A percentile compares a stretch with the other conserved stretches of the same genome.
Conservation (phyloP, 1,284 basidiomycete genomes). For the Cryptococcus sp. region DNA sequence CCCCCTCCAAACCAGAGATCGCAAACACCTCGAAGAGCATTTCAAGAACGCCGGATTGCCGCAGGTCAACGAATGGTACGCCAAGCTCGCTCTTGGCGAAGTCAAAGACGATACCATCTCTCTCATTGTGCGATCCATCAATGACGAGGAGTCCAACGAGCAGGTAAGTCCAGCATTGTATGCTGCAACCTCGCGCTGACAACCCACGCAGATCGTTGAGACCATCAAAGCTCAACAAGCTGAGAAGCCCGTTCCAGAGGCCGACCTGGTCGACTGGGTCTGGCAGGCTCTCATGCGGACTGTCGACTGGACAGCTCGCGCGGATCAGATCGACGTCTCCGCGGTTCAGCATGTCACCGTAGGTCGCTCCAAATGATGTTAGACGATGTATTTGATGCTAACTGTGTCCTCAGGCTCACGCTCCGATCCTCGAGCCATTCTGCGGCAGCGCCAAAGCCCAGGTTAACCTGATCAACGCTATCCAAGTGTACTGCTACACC, state of each 20-base stretch:
- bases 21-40: slow-evolving; percentile 74
- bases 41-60: slow-evolving; percentile 77
- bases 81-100: slow-evolving; percentile 76
- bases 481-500: slow-evolving; percentile 92
- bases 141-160: slow-evolving; percentile 62
- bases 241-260: slow-evolving; percentile 65
- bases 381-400: slow-evolving; percentile 1
- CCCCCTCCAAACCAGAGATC: slow-evolving; percentile 74
- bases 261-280: slow-evolving; percentile 81
- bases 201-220: slow-evolving; percentile 64
- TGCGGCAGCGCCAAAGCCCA: slow-evolving; percentile 82
- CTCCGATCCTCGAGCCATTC: slow-evolving; percentile 84
- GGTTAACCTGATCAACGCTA: slow-evolving; percentile 87
- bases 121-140: slow-evolving; percentile 64
- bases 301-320: slow-evolving; percentile 81
- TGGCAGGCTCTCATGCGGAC: slow-evolving; percentile 87
- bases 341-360: slow-evolving; percentile 82
- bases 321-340: slow-evolving; percentile 85
- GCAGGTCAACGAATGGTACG: slow-evolving; percentile 86
- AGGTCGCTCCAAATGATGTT: slow-evolving; percentile 21
- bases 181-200: too few relatives aligned
- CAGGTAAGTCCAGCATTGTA: slow-evolving; percentile 58
- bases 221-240: slow-evolving; percentile 66
- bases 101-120: slow-evolving; percentile 68
- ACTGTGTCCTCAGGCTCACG: slow-evolving; percentile 64